Evolutionary conservation across 2,329 filamentous ascomycete genomes (phyloP).

Genomic region (Penicillium sp.): DNA sequence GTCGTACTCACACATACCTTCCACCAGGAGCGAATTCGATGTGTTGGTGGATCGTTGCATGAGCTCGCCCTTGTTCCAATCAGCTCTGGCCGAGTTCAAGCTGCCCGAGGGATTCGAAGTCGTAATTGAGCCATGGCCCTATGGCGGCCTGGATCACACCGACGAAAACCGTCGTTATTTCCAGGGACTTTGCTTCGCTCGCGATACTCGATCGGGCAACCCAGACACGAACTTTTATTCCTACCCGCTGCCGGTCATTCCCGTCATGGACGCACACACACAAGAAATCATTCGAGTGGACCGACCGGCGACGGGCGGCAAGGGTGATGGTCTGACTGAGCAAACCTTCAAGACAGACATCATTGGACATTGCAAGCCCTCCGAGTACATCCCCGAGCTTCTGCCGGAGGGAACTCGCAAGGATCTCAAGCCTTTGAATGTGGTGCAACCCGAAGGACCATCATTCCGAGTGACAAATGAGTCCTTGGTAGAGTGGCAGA

Average conservation of each 20-base stretch:
- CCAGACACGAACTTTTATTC: conserved; percentile 67
- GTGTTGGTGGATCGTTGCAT: conserved; percentile 57
- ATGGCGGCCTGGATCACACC: conserved; percentile 58
- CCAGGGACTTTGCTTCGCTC: conserved; percentile 60
- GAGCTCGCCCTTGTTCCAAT: conserved; percentile 59
- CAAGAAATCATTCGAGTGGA: conserved; percentile 64
- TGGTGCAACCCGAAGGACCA: conserved; percentile 72
- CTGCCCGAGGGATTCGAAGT: conserved; percentile 62
- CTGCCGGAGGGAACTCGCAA: conserved; percentile 52
- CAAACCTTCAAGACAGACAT: conserved; percentile 52
- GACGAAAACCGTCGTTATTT: conserved; percentile 59
- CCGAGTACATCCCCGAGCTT: conserved; percentile 60
- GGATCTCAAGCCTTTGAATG: conserved; percentile 72
- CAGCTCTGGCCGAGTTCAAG: conserved; percentile 58
- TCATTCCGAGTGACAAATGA: conserved; percentile 61
- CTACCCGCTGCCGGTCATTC: conserved; percentile 59
- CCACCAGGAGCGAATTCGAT: conserved; percentile 54
- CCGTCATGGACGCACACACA: conserved; percentile 65
- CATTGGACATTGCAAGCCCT: conserved; percentile 59
- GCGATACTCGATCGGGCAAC: conserved; percentile 49
- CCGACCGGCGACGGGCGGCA: conserved; percentile 60
- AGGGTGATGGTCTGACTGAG: conserved; percentile 55
- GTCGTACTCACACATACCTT: background rate
- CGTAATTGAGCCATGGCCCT: conserved; percentile 64
- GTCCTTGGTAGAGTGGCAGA: conserved; percentile 63